Evolutionary conservation across 75 land plant species (phyloP).

Genomic region (Pseudotsuga menziesii): DNA sequence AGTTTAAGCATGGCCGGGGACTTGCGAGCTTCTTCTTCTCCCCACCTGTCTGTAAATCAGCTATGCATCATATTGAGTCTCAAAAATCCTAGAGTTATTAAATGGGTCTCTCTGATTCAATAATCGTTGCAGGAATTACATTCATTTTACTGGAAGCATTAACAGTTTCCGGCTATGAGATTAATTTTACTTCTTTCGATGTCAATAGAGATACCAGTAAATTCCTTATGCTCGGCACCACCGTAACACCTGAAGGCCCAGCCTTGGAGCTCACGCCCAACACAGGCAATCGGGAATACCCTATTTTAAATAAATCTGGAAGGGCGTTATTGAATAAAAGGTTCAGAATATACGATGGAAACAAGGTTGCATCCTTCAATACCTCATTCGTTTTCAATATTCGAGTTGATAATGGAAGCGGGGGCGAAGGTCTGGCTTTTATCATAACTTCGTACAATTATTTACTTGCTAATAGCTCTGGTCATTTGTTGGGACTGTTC

Average conservation of each 20-base stretch:
- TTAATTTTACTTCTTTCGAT: too few relatives aligned
- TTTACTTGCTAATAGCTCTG: slow-evolving; percentile 21
- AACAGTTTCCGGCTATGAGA: too few relatives aligned
- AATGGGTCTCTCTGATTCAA: too few relatives aligned
- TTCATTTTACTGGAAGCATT: too few relatives aligned
- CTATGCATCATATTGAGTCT: too few relatives aligned
- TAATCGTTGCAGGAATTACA: too few relatives aligned
- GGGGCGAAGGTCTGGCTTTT: slow-evolving; percentile 52
- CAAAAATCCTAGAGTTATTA: too few relatives aligned
- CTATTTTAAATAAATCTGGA: slow-evolving; percentile 1
- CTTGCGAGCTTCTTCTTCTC: too few relatives aligned
- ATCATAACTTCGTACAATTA: slow-evolving; percentile 10
- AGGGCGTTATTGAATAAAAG: not conserved
- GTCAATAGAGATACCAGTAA: too few relatives aligned
- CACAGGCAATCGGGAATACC: not conserved
- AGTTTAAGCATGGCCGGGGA: too few relatives aligned
- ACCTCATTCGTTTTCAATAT: slow-evolving; percentile 36
- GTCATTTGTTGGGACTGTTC: slow-evolving; percentile 40
- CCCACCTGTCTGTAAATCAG: too few relatives aligned
- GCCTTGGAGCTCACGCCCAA: not conserved
- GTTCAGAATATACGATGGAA: slow-evolving; percentile 1
- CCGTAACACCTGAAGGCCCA: not conserved
- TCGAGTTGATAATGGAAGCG: not conserved
- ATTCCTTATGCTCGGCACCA: too few relatives aligned
- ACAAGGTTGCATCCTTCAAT: slow-evolving; percentile 27